phyloP scores from a whole-genome alignment of 345 rosid species.

The Euclidium syriacum region DNA sequence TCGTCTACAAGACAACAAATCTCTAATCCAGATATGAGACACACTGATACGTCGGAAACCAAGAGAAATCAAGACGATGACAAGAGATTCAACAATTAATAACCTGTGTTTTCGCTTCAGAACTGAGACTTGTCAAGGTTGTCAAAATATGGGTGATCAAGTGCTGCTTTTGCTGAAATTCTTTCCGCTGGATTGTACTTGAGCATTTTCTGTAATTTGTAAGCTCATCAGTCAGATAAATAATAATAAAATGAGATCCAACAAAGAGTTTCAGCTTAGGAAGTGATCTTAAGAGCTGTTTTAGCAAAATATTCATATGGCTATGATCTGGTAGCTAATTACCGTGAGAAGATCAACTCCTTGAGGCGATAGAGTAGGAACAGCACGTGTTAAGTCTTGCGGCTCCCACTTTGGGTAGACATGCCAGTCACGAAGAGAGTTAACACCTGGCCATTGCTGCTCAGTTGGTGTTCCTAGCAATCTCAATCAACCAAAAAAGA shows the following conservation, averaged over 20 bases:
- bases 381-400: slow-evolving; percentile 62
- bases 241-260: neutral
- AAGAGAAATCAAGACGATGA: slow-evolving; percentile 38
- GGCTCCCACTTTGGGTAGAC: slow-evolving; percentile 83
- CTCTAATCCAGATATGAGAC: neutral
- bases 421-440: slow-evolving; percentile 84
- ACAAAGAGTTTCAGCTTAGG: neutral
- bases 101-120: slow-evolving; percentile 32
- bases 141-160: slow-evolving; percentile 86
- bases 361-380: slow-evolving; percentile 65
- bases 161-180: slow-evolving; percentile 84
- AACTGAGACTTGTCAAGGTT: slow-evolving; percentile 89
- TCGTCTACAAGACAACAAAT: neutral
- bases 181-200: slow-evolving; percentile 78
- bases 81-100: neutral
- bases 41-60: neutral
- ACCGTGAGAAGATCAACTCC: slow-evolving; percentile 90
- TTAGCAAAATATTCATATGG: neutral
- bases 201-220: slow-evolving; percentile 66
- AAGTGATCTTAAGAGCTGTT: neutral
- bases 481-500: slow-evolving; percentile 36
- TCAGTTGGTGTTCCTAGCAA: slow-evolving; percentile 88
- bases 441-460: slow-evolving; percentile 83
- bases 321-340: slow-evolving; percentile 4
- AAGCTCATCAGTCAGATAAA: slow-evolving; percentile 12